Evolutionary conservation across 2,329 filamentous ascomycete genomes (phyloP).

Genomic region (Kalaharituber pfeilii): DNA sequence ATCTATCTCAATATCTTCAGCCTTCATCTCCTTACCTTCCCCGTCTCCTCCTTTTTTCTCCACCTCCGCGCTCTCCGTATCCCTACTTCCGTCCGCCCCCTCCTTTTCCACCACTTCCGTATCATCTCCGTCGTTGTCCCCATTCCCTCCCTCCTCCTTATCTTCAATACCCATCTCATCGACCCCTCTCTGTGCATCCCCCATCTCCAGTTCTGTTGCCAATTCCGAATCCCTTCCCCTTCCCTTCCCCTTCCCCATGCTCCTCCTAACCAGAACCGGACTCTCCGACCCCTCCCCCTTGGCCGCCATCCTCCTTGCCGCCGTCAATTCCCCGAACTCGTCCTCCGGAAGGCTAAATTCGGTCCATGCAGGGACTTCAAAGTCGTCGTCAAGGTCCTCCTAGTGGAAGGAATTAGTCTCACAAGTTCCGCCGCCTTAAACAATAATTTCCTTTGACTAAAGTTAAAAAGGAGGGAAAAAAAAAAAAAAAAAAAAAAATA

Average conservation of each 20-base stretch:
- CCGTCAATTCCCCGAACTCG: conserved; percentile 16
- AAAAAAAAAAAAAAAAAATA: no score
- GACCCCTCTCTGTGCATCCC: neutral
- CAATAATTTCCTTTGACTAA: no score
- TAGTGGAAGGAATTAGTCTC: neutral
- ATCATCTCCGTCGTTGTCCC: neutral
- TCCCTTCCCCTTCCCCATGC: neutral
- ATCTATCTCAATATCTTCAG: conserved; percentile 26
- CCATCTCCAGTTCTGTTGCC: neutral
- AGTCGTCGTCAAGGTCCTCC: conserved; percentile 17
- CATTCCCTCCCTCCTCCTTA: neutral
- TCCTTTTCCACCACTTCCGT: neutral
- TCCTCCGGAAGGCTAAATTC: conserved; percentile 16
- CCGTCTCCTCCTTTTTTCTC: conserved; percentile 28
- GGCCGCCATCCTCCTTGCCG: conserved; percentile 6
- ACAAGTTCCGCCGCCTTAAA: no score
- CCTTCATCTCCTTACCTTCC: conserved; percentile 26
- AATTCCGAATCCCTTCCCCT: neutral
- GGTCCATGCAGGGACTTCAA: conserved; percentile 8
- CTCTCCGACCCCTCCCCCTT: conserved; percentile 6
- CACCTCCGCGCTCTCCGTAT: conserved; percentile 27
- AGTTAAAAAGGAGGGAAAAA: no score
- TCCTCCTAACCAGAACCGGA: neutral
- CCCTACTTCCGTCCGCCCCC: neutral
- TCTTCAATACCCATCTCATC: neutral